phyloP scores from a whole-genome alignment of 2,329 filamentous ascomycete species.

The Xylaria sp. region DNA sequence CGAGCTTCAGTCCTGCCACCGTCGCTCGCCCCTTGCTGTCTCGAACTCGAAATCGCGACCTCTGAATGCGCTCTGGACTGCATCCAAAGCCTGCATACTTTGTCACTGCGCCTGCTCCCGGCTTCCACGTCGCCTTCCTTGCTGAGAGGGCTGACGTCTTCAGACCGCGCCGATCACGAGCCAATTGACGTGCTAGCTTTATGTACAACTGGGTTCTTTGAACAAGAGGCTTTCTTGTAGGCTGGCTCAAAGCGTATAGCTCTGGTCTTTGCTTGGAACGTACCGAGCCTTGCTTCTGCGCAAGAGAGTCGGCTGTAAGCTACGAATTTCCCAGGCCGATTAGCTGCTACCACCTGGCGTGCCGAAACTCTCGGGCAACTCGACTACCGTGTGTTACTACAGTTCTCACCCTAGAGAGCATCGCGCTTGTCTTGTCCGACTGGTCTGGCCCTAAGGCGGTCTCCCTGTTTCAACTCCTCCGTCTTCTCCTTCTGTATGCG shows the following conservation, averaged over 20 bases:
- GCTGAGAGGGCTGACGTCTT: conserved; percentile 11
- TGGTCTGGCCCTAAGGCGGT: conserved; percentile 18
- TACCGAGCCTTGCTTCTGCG: conserved; percentile 22
- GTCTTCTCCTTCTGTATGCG: conserved; percentile 16
- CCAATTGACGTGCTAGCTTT: conserved; percentile 36
- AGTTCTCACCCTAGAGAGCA: conserved; percentile 17
- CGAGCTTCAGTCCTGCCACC: conserved; percentile 13
- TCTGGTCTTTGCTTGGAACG: conserved; percentile 29
- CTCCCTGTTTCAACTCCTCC: conserved; percentile 23
- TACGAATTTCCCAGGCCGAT: conserved; percentile 14
- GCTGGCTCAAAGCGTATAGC: conserved; percentile 30
- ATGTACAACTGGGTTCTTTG: conserved; percentile 36
- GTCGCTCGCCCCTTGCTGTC: conserved; percentile 10
- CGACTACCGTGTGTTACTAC: conserved; percentile 22
- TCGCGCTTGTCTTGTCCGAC: conserved; percentile 30
- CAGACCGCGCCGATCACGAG: conserved; percentile 10
- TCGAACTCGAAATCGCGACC: conserved; percentile 32
- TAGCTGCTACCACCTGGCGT: conserved; percentile 22
- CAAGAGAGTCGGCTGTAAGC: conserved; percentile 33
- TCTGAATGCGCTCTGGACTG: conserved; percentile 18
- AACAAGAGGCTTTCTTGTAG: conserved; percentile 30
- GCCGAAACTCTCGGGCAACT: conserved; percentile 15
- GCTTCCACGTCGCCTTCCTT: conserved; percentile 12
- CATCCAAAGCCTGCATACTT: conserved; percentile 20
- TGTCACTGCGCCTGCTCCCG: conserved; percentile 14